Conservation (phyloP, 306 rosid species). For the Cyamopsis tetragonoloba region DNA sequence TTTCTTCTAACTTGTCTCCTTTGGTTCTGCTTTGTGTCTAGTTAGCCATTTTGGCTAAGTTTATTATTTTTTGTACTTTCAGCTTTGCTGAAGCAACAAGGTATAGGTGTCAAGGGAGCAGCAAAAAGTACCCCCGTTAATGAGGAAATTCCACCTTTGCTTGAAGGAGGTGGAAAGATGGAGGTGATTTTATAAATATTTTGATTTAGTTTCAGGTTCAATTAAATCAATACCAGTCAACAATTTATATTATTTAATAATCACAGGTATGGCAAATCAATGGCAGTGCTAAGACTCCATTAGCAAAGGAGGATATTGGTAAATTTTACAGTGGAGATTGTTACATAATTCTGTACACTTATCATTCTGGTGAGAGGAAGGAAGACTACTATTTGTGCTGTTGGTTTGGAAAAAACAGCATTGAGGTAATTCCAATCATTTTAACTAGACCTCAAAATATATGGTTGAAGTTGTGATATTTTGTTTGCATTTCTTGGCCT, state of each 20-base stretch:
- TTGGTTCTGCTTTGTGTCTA: conserved; percentile 19
- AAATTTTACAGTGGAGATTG: conserved; percentile 94
- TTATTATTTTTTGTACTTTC: conserved; percentile 25
- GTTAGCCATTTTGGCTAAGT: conserved; percentile 19
- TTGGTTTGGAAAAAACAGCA: conserved; percentile 94
- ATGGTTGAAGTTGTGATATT: background rate
- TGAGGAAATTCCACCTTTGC: conserved; percentile 95
- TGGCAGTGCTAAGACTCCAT: conserved; percentile 83
- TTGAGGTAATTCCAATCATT: conserved; percentile 58
- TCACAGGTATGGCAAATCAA: conserved; percentile 90
- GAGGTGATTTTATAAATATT: conserved; percentile 56
- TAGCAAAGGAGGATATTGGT: conserved; percentile 78
- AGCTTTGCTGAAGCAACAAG: conserved; percentile 99
- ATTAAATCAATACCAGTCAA: conserved; percentile 11
- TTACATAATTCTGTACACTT: conserved; percentile 84
- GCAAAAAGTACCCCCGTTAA: conserved; percentile 63
- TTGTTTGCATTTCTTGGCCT: background rate
- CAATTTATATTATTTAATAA: conserved; percentile 6
- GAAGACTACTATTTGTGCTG: conserved; percentile 92
- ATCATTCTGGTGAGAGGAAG: conserved; percentile 95
- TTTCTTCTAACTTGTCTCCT: conserved; percentile 22
- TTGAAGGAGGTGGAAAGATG: conserved; percentile 97
- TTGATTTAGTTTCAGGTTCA: conserved; percentile 15
- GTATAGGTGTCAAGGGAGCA: conserved; percentile 89
- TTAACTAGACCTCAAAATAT: conserved; percentile 13